Conservation (phyloP, 2,329 filamentous ascomycete species). For the Neophaeococcomyces aloes region DNA sequence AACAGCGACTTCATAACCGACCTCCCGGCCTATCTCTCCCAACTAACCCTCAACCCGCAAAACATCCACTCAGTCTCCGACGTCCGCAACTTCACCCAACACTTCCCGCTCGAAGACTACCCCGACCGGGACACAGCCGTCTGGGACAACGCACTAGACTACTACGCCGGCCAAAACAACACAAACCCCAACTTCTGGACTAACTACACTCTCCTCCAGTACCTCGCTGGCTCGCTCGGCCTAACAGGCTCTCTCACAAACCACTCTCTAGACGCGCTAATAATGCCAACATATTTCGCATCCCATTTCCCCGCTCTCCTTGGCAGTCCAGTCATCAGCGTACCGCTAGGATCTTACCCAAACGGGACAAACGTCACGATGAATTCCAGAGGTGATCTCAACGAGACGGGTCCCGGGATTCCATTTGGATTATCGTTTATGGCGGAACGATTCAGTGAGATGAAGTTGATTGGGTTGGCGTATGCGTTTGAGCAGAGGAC, state of each 20-base stretch:
- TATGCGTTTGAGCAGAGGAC: slow-evolving; percentile 60
- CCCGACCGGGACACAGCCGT: slow-evolving; percentile 48
- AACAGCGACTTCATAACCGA: slow-evolving; percentile 50
- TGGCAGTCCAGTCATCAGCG: slow-evolving; percentile 51
- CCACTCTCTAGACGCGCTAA: slow-evolving; percentile 50
- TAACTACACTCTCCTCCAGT: slow-evolving; percentile 43
- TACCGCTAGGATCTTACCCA: slow-evolving; percentile 51
- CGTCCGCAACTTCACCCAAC: slow-evolving; percentile 46
- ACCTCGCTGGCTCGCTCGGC: slow-evolving; percentile 48
- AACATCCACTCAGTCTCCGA: slow-evolving; percentile 43
- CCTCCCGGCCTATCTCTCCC: slow-evolving; percentile 45
- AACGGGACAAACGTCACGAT: slow-evolving; percentile 36
- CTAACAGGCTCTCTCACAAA: slow-evolving; percentile 49
- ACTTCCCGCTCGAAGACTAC: slow-evolving; percentile 45
- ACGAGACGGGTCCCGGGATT: slow-evolving; percentile 44
- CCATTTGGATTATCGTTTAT: slow-evolving; percentile 56
- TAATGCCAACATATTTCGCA: slow-evolving; percentile 46
- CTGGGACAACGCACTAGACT: slow-evolving; percentile 45
- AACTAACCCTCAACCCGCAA: slow-evolving; percentile 49
- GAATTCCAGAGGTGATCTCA: slow-evolving; percentile 42
- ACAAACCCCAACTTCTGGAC: slow-evolving; percentile 47
- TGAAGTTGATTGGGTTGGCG: slow-evolving; percentile 51
- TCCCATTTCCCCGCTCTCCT: slow-evolving; percentile 44
- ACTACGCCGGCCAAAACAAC: slow-evolving; percentile 45
- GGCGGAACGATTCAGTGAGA: slow-evolving; percentile 51